phyloP scores from a whole-genome alignment of 2,329 filamentous ascomycete genomes.

The Microsporum ferrugineum region DNA sequence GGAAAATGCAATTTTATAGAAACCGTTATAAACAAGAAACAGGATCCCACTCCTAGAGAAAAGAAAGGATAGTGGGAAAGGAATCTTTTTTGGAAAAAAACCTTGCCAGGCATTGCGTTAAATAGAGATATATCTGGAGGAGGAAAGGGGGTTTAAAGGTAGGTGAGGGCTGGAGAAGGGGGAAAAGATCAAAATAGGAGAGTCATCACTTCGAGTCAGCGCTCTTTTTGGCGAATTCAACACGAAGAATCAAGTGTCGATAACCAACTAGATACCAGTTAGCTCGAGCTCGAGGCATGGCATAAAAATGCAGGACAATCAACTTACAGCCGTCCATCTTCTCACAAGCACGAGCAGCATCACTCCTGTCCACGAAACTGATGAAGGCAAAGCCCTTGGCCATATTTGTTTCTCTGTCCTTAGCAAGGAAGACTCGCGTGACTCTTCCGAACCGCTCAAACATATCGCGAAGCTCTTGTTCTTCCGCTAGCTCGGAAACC shows the following conservation, averaged over 20 bases:
- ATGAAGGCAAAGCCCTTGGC: conserved; percentile 99
- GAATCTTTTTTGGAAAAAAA: conserved; percentile 9
- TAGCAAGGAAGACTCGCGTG: conserved; percentile 93
- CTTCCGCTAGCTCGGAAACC: conserved; percentile 96
- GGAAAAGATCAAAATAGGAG: not conserved
- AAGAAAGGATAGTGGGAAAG: conserved; percentile 1
- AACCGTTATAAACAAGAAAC: conserved; percentile 11
- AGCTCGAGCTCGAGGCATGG: conserved; percentile 6
- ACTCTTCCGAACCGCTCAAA: conserved; percentile 96
- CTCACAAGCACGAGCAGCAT: conserved; percentile 84
- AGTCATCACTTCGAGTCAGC: not conserved
- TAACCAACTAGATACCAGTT: conserved; percentile 35
- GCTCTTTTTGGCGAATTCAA: conserved; percentile 42
- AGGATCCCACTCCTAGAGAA: conserved; percentile 3
- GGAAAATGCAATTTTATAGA: conserved; percentile 9
- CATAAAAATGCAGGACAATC: conserved; percentile 1
- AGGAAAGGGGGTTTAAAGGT: not conserved
- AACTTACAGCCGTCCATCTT: conserved; percentile 88
- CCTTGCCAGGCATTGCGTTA: not conserved
- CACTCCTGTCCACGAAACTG: conserved; percentile 79
- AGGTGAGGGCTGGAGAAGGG: not conserved
- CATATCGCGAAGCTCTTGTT: conserved; percentile 89
- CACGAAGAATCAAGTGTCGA: conserved; percentile 42
- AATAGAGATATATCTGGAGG: not conserved
- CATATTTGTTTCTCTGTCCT: conserved; percentile 89